Conservation (phyloP, 805 yeast species). For the Tetrapisispora pingtungensis region DNA sequence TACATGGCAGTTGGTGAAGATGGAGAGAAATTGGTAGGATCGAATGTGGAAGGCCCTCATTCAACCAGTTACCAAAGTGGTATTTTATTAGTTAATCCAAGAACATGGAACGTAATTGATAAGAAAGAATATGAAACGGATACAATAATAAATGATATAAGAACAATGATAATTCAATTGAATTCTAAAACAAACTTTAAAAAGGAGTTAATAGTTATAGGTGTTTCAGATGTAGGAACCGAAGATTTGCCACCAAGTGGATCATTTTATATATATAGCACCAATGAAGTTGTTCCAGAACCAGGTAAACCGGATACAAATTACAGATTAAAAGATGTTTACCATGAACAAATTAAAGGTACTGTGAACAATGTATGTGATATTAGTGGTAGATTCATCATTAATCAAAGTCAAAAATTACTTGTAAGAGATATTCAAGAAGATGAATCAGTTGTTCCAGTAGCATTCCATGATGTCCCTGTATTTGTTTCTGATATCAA, state of each 20-base stretch:
- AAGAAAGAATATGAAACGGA: conserved; percentile 53
- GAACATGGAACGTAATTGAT: conserved; percentile 70
- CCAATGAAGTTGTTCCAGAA: conserved; percentile 79
- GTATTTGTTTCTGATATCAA: conserved; percentile 71
- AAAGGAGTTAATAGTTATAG: conserved; percentile 66
- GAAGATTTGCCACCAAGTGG: conserved; percentile 82
- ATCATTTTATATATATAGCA: conserved; percentile 59
- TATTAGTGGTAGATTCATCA: conserved; percentile 71
- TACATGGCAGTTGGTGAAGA: conserved; percentile 69
- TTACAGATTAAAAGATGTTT: conserved; percentile 63
- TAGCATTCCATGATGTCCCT: conserved; percentile 84
- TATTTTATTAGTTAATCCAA: conserved; percentile 59
- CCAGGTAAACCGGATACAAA: conserved; percentile 78
- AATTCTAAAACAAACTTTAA: conserved; percentile 34
- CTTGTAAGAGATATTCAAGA: conserved; percentile 77
- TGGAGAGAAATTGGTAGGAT: conserved; percentile 53
- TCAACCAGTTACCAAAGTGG: conserved; percentile 52
- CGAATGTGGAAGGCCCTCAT: conserved; percentile 34
- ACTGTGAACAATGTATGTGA: conserved; percentile 72
- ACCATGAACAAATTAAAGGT: conserved; percentile 69
- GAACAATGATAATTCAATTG: conserved; percentile 29
- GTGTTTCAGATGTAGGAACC: conserved; percentile 61
- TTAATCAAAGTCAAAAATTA: conserved; percentile 74
- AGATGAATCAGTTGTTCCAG: conserved; percentile 80
- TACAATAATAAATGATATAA: conserved; percentile 40